Evolutionary conservation across 1,139 yeast genomes (phyloP), one percentile per base, ranked within the genome.

Genomic region (Candida sanyaensis): DNA sequence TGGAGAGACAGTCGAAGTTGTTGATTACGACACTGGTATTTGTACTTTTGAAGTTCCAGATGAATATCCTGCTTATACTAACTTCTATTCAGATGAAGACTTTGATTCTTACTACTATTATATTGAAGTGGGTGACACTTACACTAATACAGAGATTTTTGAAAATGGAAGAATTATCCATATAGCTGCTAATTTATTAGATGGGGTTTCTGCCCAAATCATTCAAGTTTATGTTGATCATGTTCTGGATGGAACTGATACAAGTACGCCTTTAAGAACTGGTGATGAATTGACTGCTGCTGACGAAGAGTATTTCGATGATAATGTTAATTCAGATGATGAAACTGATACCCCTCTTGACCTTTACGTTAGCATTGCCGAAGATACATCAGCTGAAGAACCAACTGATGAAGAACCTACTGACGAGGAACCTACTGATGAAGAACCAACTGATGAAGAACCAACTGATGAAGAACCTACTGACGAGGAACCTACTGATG

Each of bases 11-110:
- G 65, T 63, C 28, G 69, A 68, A 28, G 59, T 60, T 36, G 77
- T 71, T 45, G 76, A 71, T 62, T 65, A 64, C 51, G 75, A 66
- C 50, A 66, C 77, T 43, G 78, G 76, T 51, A 50, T 48, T 13
- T 73, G 78, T 63, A 65, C 69, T 42, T 72, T 71, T 66, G 49
- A 66, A 17, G 52, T 73, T 44, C 75, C 75, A 50, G 47, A 55
- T 4, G 6, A 47, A 27, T 62, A 57, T 48, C 69, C 71, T 37
- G 63, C 57, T 37, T 37, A 44, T 42, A 69, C 67, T 56, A 54
- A 58, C 37, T 71, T 59, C 61, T 52, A 30, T 27, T 58, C 68
- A 37, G 46, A 49, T 10, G 73, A 69, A 44, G 68, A 72, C 52
- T 72, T 65, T 63, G 55, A 61, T 41, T 68, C 61, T 48, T 66